Evolutionary conservation across 1,284 basidiomycete genomes (phyloP), one percentile per base, ranked within the genome.

Genomic region (Sanghuangporus weigelae): DNA sequence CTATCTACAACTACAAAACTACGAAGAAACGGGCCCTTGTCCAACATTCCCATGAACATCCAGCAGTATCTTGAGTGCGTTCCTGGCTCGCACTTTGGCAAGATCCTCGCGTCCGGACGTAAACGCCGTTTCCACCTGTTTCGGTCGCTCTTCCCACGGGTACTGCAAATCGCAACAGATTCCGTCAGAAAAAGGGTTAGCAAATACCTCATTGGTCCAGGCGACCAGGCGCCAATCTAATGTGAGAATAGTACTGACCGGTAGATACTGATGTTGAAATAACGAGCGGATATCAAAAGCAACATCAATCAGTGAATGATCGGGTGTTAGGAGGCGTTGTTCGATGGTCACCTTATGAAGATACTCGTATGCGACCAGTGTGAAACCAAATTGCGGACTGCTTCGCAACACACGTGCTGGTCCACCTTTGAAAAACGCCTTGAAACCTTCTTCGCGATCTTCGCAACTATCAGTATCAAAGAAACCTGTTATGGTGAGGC

Each of bases 341-440:
- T 40, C 39, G 21, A 64, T 31, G 62, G 77, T 66, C 71, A 86
- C 85, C 80, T 89, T 87, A 70, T 92, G 84, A 67, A 93, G 76
- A 73, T 90, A 86, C 73, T 95, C 92, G 76, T 94, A 94, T 42
- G 87, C 90, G 66, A 97, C 88, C 35, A 99, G 81, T 23, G 96
- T 99, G 69, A 96, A 97, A 60, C 93, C 93, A 73, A 96, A 96
- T 73, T 94, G 90, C 63, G 89, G 90, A 71, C 88, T 93, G 74
- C 91, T 93, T 69, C 96, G 84, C 64, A 97, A 78, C 57, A 98
- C 82, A 69, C 96, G 92, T 50, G 96, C 96, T 35, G 92, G 84
- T 58, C 95, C 95, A 59, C 96, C 97, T 77, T 98, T 99, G 86
- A 93, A 99, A 67, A 99, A 80, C 8, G 97, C 96, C 54, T 79